Evolutionary conservation across 306 rosid genomes (phyloP).

Genomic region (Glycine soja): DNA sequence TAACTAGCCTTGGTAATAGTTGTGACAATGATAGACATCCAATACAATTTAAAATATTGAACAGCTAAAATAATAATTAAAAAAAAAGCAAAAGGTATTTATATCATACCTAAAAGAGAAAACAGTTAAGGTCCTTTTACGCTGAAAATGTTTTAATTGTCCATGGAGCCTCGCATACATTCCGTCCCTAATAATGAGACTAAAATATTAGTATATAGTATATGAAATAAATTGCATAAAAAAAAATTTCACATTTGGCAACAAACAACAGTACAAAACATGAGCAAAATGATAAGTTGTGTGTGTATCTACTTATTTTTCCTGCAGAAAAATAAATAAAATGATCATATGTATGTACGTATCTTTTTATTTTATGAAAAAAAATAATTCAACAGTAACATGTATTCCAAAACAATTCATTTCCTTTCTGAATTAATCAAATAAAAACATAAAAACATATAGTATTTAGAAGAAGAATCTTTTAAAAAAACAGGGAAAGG

Average conservation of each 20-base stretch:
- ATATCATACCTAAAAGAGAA: constrained; percentile 70
- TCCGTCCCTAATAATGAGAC: constrained; percentile 67
- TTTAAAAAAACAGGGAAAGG: neutral
- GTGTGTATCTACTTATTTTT: neutral
- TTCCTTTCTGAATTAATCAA: constrained; percentile 11
- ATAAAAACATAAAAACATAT: neutral
- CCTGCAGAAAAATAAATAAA: neutral
- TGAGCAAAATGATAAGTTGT: neutral
- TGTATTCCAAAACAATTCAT: neutral
- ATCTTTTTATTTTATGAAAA: constrained; percentile 1
- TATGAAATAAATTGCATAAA: constrained; percentile 7
- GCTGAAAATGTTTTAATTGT: constrained; percentile 81
- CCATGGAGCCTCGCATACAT: constrained; percentile 86
- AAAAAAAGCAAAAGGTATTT: constrained; percentile 1
- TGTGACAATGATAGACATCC: neutral
- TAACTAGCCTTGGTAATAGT: neutral
- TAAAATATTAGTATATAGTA: neutral
- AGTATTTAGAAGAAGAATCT: neutral
- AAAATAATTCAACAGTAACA: neutral
- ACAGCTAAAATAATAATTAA: neutral
- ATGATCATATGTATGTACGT: neutral
- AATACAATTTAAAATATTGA: constrained; percentile 32
- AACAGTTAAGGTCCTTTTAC: constrained; percentile 69
- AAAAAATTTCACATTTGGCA: neutral
- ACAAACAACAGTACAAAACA: constrained; percentile 2